Evolutionary conservation across 1,284 basidiomycete genomes (phyloP).

Genomic region (Farysia itapuensis): DNA sequence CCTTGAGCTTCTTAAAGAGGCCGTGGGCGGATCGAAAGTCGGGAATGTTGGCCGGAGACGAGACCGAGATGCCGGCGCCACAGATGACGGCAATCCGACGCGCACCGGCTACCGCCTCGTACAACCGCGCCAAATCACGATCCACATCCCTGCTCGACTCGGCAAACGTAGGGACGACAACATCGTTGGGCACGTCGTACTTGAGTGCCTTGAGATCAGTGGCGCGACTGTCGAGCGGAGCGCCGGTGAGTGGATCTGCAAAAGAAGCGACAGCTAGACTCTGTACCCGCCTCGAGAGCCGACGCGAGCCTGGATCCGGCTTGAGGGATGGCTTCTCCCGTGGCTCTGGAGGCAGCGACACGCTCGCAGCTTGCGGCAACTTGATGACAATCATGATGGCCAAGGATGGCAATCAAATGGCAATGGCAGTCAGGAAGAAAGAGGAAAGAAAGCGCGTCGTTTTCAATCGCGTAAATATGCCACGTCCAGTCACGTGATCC

Average conservation of each 20-base stretch:
- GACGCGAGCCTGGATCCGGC: constrained; percentile 11
- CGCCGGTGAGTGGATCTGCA: constrained; percentile 2
- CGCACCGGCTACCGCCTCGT: constrained; percentile 70
- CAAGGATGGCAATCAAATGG: no score
- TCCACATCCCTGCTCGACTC: constrained; percentile 33
- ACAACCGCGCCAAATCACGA: constrained; percentile 52
- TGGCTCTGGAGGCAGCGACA: constrained; percentile 32
- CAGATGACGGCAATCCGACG: constrained; percentile 81
- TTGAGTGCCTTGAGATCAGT: constrained; percentile 36
- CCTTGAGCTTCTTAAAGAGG: constrained; percentile 75
- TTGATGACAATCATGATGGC: constrained; percentile 30
- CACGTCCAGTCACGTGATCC: no score
- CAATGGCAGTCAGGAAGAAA: no score
- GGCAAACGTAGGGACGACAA: constrained; percentile 35
- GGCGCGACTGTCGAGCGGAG: neutral
- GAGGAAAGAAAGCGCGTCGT: no score
- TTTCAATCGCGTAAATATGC: no score
- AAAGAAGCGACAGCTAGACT: constrained; percentile 26
- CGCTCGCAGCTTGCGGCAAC: constrained; percentile 8
- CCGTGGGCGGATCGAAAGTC: constrained; percentile 85
- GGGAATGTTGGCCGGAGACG: constrained; percentile 79
- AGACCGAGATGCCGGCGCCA: constrained; percentile 83
- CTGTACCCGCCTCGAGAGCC: constrained; percentile 28
- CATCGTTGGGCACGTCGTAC: constrained; percentile 39
- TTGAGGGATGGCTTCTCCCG: constrained; percentile 8